Conservation (phyloP, 2,329 filamentous ascomycete genomes). For the Ophiocordyceps unilateralis region DNA sequence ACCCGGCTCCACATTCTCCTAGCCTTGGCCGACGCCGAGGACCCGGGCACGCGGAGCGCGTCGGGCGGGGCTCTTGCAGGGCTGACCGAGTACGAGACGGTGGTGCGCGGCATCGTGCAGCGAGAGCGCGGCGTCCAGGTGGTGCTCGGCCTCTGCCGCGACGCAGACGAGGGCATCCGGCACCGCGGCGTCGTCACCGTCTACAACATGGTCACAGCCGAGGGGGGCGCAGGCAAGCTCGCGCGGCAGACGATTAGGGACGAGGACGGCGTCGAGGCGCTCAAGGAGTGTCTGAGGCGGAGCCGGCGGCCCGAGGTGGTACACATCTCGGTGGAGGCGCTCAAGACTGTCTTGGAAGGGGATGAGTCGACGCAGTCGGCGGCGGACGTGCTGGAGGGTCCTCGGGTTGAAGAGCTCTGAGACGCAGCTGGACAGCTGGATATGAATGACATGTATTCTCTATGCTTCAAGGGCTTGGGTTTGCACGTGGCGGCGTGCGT, state of each 20-base stretch:
- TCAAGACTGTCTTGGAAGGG: conserved; percentile 47
- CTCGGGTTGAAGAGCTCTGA: not conserved
- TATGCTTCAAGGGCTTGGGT: no score
- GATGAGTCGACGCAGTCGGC: not conserved
- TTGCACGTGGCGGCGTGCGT: no score
- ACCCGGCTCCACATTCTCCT: conserved; percentile 70
- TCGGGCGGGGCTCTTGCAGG: conserved; percentile 80
- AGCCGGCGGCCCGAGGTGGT: conserved; percentile 53
- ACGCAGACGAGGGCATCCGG: conserved; percentile 51
- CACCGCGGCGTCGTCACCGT: conserved; percentile 62
- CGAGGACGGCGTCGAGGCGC: conserved; percentile 44
- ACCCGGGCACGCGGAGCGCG: conserved; percentile 60
- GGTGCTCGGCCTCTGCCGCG: conserved; percentile 64
- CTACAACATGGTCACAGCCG: conserved; percentile 52
- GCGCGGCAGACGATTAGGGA: conserved; percentile 43
- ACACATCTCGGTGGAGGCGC: conserved; percentile 50
- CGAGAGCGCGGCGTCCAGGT: conserved; percentile 56
- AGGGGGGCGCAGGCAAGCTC: conserved; percentile 45
- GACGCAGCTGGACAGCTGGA: not conserved
- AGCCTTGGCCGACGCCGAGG: conserved; percentile 74
- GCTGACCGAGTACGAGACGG: conserved; percentile 61
- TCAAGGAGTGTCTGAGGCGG: conserved; percentile 55
- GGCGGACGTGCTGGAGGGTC: not conserved
- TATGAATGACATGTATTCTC: not conserved
- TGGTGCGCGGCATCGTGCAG: conserved; percentile 53